Percentiles rank a stretch among this genome's conserved stretches.
phyloP scores from a whole-genome alignment of 257 asterid genomes.

The Striga asiatica region DNA sequence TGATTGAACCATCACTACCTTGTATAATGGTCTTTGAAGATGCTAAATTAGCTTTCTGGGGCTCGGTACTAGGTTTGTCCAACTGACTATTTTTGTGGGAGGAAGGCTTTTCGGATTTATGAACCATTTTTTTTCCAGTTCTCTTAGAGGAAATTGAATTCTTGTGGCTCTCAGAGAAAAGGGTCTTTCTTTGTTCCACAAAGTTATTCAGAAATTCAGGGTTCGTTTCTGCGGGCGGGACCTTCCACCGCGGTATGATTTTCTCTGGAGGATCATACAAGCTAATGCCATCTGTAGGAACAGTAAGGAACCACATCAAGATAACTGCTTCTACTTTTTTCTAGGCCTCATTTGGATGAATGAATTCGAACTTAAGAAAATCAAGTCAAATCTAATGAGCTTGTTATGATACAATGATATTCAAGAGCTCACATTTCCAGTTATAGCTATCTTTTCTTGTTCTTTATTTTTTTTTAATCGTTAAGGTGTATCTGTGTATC shows the following conservation, averaged over 20 bases:
- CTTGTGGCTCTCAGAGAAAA: slow-evolving; percentile 28
- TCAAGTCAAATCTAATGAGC: too few relatives aligned
- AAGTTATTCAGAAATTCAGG: slow-evolving; percentile 51
- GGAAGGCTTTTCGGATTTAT: slow-evolving; percentile 33
- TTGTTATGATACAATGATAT: too few relatives aligned
- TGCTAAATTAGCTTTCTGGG: slow-evolving; percentile 20
- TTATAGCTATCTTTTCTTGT: too few relatives aligned
- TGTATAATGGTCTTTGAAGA: slow-evolving; percentile 63
- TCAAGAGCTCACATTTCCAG: too few relatives aligned
- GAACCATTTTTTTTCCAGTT: slow-evolving; percentile 13
- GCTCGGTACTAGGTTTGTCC: slow-evolving; percentile 15
- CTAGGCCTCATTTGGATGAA: neutral
- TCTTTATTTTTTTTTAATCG: too few relatives aligned
- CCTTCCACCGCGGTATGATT: slow-evolving; percentile 83
- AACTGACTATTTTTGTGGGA: slow-evolving; percentile 20
- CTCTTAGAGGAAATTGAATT: slow-evolving; percentile 28
- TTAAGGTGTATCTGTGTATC: too few relatives aligned
- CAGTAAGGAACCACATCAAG: slow-evolving; percentile 12
- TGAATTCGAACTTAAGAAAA: neutral
- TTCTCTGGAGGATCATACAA: slow-evolving; percentile 80
- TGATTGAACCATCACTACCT: slow-evolving; percentile 82
- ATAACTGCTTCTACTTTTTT: neutral
- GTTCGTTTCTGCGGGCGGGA: slow-evolving; percentile 59
- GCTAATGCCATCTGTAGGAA: slow-evolving; percentile 74
- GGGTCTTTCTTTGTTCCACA: slow-evolving; percentile 31